phyloP scores from a whole-genome alignment of 2,329 filamentous ascomycete genomes.

The Didymella pomorum region DNA sequence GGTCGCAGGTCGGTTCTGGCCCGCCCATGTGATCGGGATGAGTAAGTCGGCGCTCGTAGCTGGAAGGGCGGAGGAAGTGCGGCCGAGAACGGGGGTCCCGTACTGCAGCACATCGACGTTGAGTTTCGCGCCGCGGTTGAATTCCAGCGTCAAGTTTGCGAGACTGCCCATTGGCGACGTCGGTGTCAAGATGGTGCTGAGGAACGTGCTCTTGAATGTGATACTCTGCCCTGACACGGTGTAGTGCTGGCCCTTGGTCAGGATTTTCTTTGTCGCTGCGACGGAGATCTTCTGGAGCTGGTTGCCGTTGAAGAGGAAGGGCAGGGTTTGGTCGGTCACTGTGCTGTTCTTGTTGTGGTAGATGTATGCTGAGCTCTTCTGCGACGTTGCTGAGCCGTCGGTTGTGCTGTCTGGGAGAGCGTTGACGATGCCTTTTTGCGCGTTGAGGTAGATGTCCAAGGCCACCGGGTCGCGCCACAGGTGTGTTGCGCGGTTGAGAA shows the following conservation, averaged over 20 bases:
- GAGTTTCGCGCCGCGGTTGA: slow-evolving; percentile 60
- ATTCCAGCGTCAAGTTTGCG: slow-evolving; percentile 61
- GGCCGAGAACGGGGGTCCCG: slow-evolving; percentile 54
- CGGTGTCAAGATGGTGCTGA: slow-evolving; percentile 55
- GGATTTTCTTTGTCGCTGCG: slow-evolving; percentile 46
- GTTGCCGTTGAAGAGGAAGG: slow-evolving; percentile 65
- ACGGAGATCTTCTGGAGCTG: slow-evolving; percentile 52
- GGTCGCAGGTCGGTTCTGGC: slow-evolving; percentile 59
- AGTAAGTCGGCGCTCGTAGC: slow-evolving; percentile 52
- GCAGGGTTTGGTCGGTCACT: slow-evolving; percentile 55
- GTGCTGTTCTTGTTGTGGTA: slow-evolving; percentile 61
- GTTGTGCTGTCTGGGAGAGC: slow-evolving; percentile 62
- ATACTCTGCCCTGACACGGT: slow-evolving; percentile 55
- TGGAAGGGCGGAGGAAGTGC: slow-evolving; percentile 3
- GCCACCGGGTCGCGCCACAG: slow-evolving; percentile 62
- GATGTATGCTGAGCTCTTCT: slow-evolving; percentile 62
- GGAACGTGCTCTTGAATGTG: slow-evolving; percentile 58
- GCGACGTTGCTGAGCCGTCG: slow-evolving; percentile 56
- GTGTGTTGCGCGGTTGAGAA: slow-evolving; percentile 60
- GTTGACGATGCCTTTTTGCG: slow-evolving; percentile 56
- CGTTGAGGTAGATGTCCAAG: slow-evolving; percentile 58
- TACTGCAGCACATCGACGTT: slow-evolving; percentile 63
- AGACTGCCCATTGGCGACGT: slow-evolving; percentile 56
- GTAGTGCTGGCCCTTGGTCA: slow-evolving; percentile 58
- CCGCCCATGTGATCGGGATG: slow-evolving; percentile 63